Evolutionary conservation across 352 stramenopile genomes (phyloP).

Genomic region (Globisporangium canariense): DNA sequence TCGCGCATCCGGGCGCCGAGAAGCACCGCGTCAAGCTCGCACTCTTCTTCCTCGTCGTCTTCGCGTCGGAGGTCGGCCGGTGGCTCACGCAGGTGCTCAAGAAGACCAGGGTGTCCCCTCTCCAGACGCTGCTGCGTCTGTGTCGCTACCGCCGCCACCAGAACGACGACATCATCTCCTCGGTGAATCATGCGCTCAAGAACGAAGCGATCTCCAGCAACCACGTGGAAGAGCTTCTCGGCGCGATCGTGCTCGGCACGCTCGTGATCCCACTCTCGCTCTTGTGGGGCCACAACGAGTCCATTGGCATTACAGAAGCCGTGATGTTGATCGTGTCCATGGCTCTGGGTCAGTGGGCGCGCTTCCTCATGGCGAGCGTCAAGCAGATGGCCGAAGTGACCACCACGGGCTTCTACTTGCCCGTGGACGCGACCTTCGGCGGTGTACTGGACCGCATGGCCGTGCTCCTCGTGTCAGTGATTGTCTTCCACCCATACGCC

Average conservation of each 20-base stretch:
- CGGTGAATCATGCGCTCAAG: slow-evolving; percentile 15
- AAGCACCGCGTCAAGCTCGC: slow-evolving; percentile 35
- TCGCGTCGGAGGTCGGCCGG: slow-evolving; percentile 38
- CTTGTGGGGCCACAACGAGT: slow-evolving; percentile 16
- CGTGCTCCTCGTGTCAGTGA: slow-evolving; percentile 40
- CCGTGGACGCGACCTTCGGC: slow-evolving; percentile 23
- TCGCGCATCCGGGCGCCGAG: slow-evolving; percentile 31
- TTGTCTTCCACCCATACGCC: slow-evolving; percentile 51
- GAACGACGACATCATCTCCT: slow-evolving; percentile 21
- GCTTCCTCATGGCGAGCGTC: slow-evolving; percentile 31
- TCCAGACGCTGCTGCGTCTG: slow-evolving; percentile 16
- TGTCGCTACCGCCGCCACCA: slow-evolving; percentile 21
- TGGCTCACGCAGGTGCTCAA: slow-evolving; percentile 7
- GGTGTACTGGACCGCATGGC: slow-evolving; percentile 43
- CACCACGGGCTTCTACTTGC: slow-evolving; percentile 45
- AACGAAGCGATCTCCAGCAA: slow-evolving; percentile 18
- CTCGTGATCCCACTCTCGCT: slow-evolving; percentile 34
- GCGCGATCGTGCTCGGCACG: slow-evolving; percentile 29
- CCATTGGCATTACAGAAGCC: slow-evolving; percentile 32
- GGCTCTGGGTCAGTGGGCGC: slow-evolving; percentile 36
- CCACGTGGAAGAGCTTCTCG: slow-evolving; percentile 27
- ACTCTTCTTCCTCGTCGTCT: slow-evolving; percentile 45
- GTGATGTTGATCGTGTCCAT: slow-evolving; percentile 40
- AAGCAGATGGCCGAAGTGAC: slow-evolving; percentile 42
- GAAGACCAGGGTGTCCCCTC: background rate